Evolutionary conservation across 2,329 filamentous ascomycete genomes (phyloP).

Genomic region (Fusarium chaquense): DNA sequence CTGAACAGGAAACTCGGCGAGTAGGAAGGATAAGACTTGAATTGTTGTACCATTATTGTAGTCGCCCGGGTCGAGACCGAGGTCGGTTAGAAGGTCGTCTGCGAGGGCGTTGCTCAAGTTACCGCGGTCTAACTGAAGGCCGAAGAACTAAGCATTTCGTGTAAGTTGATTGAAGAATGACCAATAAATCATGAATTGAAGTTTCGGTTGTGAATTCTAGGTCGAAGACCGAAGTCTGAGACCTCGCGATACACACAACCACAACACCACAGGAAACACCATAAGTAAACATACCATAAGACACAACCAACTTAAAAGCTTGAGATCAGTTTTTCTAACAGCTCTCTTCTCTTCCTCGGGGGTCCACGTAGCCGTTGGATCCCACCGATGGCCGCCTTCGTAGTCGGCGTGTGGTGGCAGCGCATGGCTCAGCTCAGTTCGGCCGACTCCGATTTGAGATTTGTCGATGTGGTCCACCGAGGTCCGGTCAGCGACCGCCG

Average conservation of each 20-base stretch:
- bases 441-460: constrained; percentile 51
- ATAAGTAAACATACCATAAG: constrained; percentile 52
- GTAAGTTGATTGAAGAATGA: constrained; percentile 27
- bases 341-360: constrained; percentile 66
- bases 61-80: constrained; percentile 56
- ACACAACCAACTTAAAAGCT: constrained; percentile 57
- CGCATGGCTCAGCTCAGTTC: constrained; percentile 52
- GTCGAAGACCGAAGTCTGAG: too few species aligned
- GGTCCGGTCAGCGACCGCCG: constrained; percentile 41
- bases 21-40: constrained; percentile 65
- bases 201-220: too few species aligned
- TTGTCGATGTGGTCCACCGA: constrained; percentile 45
- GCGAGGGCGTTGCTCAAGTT: constrained; percentile 72
- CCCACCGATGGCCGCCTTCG: constrained; percentile 58
- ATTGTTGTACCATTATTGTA: constrained; percentile 71
- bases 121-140: constrained; percentile 72
- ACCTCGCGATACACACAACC: too few species aligned
- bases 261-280: background rate
- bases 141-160: constrained; percentile 62
- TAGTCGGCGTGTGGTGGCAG: constrained; percentile 51
- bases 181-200: background rate
- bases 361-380: constrained; percentile 62
- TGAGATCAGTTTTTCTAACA: constrained; percentile 64
- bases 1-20: constrained; percentile 70
- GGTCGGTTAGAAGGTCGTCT: constrained; percentile 70